Conservation (phyloP, 257 asterid species). For the Mentha longifolia region DNA sequence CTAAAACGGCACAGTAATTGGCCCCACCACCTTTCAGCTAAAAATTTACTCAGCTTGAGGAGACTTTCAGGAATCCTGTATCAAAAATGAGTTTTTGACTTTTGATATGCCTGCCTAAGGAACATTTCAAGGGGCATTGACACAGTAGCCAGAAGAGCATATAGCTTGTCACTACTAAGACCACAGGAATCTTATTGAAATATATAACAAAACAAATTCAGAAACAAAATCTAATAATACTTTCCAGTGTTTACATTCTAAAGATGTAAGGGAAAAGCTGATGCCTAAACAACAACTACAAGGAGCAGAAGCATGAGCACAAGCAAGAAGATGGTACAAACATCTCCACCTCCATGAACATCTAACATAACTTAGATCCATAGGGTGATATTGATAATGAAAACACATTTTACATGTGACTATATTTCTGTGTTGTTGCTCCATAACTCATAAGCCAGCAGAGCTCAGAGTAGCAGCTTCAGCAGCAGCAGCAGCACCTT, state of each 20-base stretch:
- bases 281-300: conserved; percentile 38
- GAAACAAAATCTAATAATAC: conserved; percentile 26
- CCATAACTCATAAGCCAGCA: conserved; percentile 36
- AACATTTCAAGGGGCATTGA: conserved; percentile 15
- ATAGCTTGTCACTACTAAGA: neutral
- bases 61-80: neutral
- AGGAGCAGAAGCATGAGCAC: conserved; percentile 33
- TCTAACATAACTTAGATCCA: conserved; percentile 47
- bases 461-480: conserved; percentile 37
- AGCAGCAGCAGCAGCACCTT: conserved; percentile 62
- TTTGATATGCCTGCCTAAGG: conserved; percentile 18
- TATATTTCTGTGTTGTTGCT: conserved; percentile 39
- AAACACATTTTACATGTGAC: conserved; percentile 27
- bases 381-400: conserved; percentile 51
- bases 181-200: conserved; percentile 19
- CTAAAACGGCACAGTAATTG: conserved; percentile 18
- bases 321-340: conserved; percentile 40
- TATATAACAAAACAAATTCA: conserved; percentile 31
- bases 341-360: conserved; percentile 70
- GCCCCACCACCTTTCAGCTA: conserved; percentile 13
- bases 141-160: neutral
- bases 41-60: neutral
- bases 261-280: conserved; percentile 28
- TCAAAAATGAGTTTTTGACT: neutral
- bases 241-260: conserved; percentile 42